Conservation (phyloP, 441 rosid genomes). For the Sinapis alba region DNA sequence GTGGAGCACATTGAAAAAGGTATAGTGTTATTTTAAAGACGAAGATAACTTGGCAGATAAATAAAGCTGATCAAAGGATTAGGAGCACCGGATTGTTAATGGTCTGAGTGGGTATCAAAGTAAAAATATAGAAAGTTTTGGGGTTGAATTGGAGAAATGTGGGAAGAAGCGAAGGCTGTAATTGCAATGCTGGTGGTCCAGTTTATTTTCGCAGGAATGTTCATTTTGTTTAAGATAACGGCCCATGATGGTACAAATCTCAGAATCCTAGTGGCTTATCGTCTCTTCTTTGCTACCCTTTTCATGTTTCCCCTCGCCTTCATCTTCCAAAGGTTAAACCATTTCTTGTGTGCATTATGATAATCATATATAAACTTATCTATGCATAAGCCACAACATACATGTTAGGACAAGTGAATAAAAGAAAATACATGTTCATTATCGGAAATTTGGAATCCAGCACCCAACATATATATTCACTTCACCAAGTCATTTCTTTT, state of each 20-base stretch:
- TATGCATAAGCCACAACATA: not conserved
- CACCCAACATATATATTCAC: not conserved
- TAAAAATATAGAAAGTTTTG: not conserved
- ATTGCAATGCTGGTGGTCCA: slow-evolving; percentile 48
- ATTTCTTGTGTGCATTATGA: not conserved
- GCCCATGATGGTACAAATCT: slow-evolving; percentile 43
- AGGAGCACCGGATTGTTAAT: slow-evolving; percentile 4
- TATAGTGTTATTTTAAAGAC: not conserved
- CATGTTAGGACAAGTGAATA: not conserved
- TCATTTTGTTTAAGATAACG: slow-evolving; percentile 47
- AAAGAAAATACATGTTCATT: not conserved
- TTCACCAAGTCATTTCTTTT: not conserved
- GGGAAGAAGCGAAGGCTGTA: slow-evolving; percentile 34
- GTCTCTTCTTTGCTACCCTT: slow-evolving; percentile 46
- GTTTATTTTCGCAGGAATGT: slow-evolving; percentile 39
- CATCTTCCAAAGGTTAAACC: slow-evolving; percentile 45
- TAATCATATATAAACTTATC: not conserved
- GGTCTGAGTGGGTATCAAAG: not conserved
- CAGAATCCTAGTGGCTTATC: slow-evolving; percentile 44
- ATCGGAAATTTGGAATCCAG: not conserved
- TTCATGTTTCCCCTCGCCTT: slow-evolving; percentile 48
- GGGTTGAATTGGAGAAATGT: slow-evolving; percentile 21
- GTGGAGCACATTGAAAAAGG: slow-evolving; percentile 33
- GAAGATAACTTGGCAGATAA: slow-evolving; percentile 12
- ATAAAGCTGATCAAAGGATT: slow-evolving; percentile 13